These are phyloP conservation scores for Silybum marianum DNA, from an alignment of 129 eudicot species.

Conservation along the genomic window DNA sequence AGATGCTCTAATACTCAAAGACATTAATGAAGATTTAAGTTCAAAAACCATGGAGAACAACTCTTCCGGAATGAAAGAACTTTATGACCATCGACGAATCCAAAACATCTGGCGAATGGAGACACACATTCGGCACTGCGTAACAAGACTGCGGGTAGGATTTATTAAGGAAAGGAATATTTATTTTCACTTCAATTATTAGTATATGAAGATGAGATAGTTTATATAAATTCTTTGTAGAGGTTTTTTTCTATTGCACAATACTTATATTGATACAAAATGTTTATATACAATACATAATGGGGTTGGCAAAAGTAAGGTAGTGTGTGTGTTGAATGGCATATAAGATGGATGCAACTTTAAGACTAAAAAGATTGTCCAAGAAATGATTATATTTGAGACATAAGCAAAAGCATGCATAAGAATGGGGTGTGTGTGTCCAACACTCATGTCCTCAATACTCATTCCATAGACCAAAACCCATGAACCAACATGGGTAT, in stretches of 20 bases:
- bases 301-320: not conserved
- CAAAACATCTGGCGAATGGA: not conserved
- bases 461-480: slow-evolving; percentile 20
- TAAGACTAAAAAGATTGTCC: slow-evolving; percentile 37
- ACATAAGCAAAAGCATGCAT: slow-evolving; percentile 21
- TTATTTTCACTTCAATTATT: not conserved
- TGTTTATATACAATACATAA: too few species aligned
- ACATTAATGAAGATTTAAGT: not conserved
- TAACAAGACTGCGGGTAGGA: not conserved
- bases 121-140: too few species aligned
- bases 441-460: slow-evolving; percentile 31
- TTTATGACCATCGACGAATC: not conserved
- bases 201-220: not conserved
- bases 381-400: slow-evolving; percentile 21
- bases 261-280: too few species aligned
- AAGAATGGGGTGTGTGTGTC: slow-evolving; percentile 17
- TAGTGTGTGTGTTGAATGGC: not conserved
- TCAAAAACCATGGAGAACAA: not conserved
- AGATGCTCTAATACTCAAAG: not conserved
- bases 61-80: not conserved
- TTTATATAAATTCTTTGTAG: too few species aligned
- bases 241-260: too few species aligned
- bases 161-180: not conserved
- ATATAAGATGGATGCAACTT: slow-evolving; percentile 8
- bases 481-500: not conserved